phyloP scores from a whole-genome alignment of 2,329 filamentous ascomycete species.

The Xylaria sp. region DNA sequence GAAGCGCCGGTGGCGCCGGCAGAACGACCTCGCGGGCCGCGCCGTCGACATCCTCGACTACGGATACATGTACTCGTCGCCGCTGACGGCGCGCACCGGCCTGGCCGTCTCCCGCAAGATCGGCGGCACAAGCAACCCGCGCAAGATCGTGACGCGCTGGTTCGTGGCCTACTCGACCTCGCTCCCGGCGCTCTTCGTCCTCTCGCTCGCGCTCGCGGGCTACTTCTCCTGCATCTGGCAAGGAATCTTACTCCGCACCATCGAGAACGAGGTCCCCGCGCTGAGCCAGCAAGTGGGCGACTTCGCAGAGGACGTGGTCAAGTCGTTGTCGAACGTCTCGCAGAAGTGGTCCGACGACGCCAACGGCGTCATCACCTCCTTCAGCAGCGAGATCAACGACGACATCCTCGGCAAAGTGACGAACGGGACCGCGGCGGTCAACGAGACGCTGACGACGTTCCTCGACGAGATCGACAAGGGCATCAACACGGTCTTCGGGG shows the following conservation, averaged over 20 bases:
- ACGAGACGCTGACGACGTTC: constrained; percentile 85
- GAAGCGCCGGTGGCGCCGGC: constrained; percentile 78
- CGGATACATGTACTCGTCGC: constrained; percentile 86
- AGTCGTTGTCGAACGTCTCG: constrained; percentile 77
- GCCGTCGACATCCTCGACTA: constrained; percentile 86
- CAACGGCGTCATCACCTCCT: constrained; percentile 75
- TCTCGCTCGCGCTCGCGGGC: constrained; percentile 84
- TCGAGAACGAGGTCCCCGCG: constrained; percentile 80
- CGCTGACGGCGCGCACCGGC: constrained; percentile 77
- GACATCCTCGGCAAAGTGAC: constrained; percentile 89
- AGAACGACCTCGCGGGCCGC: constrained; percentile 75
- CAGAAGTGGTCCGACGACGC: constrained; percentile 79
- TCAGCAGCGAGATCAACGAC: constrained; percentile 83
- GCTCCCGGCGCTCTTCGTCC: constrained; percentile 83
- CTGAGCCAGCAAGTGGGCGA: constrained; percentile 79
- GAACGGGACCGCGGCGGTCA: constrained; percentile 83
- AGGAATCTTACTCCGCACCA: constrained; percentile 76
- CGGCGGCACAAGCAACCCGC: constrained; percentile 56
- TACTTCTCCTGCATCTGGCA: constrained; percentile 87
- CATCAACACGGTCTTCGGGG: constrained; percentile 82
- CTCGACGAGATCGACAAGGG: constrained; percentile 79
- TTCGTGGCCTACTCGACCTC: constrained; percentile 89
- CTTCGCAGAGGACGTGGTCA: constrained; percentile 82
- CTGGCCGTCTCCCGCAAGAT: constrained; percentile 76
- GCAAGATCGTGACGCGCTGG: constrained; percentile 83